These are phyloP conservation scores for Hypoxylon sp. DNA, from an alignment of 2,329 filamentous ascomycete genomes.

Conservation along the genomic window DNA sequence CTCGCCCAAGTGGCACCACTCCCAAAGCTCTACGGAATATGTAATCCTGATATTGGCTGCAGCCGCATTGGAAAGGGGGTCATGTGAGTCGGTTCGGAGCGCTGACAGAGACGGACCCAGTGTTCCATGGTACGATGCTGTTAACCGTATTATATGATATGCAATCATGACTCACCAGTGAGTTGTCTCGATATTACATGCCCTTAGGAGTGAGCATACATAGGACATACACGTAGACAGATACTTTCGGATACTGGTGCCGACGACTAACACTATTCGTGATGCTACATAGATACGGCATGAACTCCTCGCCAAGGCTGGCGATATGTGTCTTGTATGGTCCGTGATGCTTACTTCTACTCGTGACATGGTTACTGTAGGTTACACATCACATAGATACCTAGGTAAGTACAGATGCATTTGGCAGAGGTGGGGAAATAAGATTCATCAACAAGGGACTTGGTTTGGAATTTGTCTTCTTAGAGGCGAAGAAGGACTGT, in stretches of 20 bases:
- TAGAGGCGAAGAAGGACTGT: neutral
- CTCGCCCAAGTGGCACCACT: constrained; percentile 14
- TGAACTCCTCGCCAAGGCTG: neutral
- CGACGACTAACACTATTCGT: neutral
- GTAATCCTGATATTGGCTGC: constrained; percentile 15
- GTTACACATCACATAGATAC: neutral
- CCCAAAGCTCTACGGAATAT: constrained; percentile 1
- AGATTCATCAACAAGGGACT: neutral
- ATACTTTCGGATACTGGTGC: neutral
- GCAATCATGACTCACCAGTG: neutral
- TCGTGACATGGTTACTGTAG: neutral
- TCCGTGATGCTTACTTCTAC: neutral
- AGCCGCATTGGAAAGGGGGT: constrained; percentile 9
- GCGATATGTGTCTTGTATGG: neutral
- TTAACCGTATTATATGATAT: neutral
- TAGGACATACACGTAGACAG: neutral
- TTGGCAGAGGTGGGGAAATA: neutral
- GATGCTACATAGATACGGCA: neutral
- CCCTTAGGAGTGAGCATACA: neutral
- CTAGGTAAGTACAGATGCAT: neutral
- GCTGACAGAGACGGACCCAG: neutral
- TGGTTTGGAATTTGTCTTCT: neutral
- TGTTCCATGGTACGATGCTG: constrained; percentile 4
- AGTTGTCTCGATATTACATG: neutral
- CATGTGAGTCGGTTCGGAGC: constrained; percentile 13